Evolutionary conservation across 139 green algal genomes (phyloP).

Genomic region (Edaphochlamys debaryana): DNA sequence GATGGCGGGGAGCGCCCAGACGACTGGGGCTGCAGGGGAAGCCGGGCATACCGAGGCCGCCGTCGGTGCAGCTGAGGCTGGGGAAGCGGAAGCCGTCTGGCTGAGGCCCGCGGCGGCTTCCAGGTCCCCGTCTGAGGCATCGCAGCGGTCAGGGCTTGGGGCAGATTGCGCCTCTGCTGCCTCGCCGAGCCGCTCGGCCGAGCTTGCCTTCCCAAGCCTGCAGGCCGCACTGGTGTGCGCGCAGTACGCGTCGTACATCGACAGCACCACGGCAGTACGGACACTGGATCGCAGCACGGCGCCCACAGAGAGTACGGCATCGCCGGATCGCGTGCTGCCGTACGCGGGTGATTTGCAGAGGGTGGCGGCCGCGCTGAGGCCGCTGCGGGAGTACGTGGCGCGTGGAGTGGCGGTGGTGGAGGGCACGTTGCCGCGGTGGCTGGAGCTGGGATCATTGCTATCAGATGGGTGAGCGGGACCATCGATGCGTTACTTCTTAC

Average conservation of each 20-base stretch:
- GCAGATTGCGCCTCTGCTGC: neutral
- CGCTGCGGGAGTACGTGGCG: neutral
- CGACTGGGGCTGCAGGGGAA: neutral
- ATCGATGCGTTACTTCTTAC: neutral
- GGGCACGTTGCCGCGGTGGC: neutral
- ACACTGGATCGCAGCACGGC: neutral
- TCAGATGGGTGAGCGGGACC: neutral
- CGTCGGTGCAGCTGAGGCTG: neutral
- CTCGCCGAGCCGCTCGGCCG: neutral
- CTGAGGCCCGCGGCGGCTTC: too few species aligned
- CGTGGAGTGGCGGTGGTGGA: neutral
- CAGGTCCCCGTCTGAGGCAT: neutral
- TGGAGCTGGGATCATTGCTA: conserved; percentile 10
- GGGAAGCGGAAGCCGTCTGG: neutral
- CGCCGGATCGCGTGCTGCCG: neutral
- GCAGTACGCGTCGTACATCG: neutral
- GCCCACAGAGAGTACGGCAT: neutral
- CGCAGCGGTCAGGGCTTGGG: neutral
- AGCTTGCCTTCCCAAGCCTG: neutral
- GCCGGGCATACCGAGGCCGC: too few species aligned
- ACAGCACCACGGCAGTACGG: neutral
- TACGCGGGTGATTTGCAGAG: neutral
- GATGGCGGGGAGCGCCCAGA: too few species aligned
- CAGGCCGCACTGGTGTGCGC: neutral
- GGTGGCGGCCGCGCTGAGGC: neutral